Conservation (phyloP, 139 green algal genomes). For the Chlorella vulgaris region DNA sequence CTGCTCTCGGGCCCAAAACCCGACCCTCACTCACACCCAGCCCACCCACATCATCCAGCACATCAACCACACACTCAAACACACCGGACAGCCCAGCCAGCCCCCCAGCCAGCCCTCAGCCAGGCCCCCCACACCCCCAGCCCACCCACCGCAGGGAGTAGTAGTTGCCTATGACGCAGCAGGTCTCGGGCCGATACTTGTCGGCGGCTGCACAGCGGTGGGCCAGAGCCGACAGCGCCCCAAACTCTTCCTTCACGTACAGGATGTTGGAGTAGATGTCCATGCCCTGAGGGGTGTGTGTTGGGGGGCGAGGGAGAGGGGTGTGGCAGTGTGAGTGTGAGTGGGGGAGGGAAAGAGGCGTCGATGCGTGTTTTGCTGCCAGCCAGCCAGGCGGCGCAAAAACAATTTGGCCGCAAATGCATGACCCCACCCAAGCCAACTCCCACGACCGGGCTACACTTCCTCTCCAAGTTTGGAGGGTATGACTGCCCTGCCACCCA, state of each 20-base stretch:
- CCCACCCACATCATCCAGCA: neutral
- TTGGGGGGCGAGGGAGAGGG: neutral
- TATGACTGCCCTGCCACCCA: too few relatives aligned
- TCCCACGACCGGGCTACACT: too few relatives aligned
- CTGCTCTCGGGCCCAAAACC: too few relatives aligned
- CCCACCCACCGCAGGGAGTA: conserved; percentile 80
- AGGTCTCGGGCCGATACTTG: conserved; percentile 93
- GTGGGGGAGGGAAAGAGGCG: neutral
- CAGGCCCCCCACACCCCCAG: neutral
- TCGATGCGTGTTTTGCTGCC: too few relatives aligned
- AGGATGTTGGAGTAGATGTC: conserved; percentile 98
- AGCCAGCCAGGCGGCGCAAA: too few relatives aligned
- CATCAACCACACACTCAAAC: neutral
- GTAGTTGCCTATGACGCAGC: conserved; percentile 98
- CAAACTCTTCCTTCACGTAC: conserved; percentile 85
- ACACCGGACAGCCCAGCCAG: too few relatives aligned
- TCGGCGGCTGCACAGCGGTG: conserved; percentile 76
- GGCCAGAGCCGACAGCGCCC: conserved; percentile 83
- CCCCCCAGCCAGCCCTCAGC: too few relatives aligned
- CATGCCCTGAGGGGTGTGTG: conserved; percentile 69
- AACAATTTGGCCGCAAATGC: too few relatives aligned
- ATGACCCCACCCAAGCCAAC: too few relatives aligned
- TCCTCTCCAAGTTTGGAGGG: too few relatives aligned
- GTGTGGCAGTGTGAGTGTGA: too few relatives aligned
- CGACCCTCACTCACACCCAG: too few relatives aligned